Evolutionary conservation across 2,329 filamentous ascomycete species (phyloP).

Genomic region (Falciphora oryzae): DNA sequence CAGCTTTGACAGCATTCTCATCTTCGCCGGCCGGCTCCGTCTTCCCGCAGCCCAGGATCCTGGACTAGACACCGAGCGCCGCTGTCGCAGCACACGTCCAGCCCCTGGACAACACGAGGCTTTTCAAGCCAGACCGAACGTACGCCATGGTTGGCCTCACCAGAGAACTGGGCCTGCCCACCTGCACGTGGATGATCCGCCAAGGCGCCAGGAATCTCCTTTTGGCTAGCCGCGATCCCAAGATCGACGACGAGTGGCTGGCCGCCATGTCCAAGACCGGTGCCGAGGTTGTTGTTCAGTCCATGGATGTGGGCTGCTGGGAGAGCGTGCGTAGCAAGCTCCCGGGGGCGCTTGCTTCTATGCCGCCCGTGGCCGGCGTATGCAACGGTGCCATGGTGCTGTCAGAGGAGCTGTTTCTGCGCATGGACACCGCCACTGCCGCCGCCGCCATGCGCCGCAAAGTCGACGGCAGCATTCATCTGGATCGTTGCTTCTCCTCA

Average conservation of each 20-base stretch:
- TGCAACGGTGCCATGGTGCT: conserved; percentile 8
- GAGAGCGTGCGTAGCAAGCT: not conserved
- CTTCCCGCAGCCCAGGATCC: not conserved
- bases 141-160: conserved; percentile 28
- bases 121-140: conserved; percentile 15
- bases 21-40: not conserved
- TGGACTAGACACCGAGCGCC: not conserved
- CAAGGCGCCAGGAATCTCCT: conserved; percentile 29
- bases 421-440: conserved; percentile 3
- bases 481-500: not conserved
- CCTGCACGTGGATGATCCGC: conserved; percentile 30
- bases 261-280: conserved; percentile 14
- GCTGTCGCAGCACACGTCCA: not conserved
- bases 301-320: conserved; percentile 18
- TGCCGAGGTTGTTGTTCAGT: conserved; percentile 15
- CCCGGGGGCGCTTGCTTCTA: not conserved
- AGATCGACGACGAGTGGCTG: conserved; percentile 19
- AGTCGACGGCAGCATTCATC: not conserved
- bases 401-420: not conserved
- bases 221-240: conserved; percentile 31
- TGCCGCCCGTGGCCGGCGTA: conserved; percentile 4
- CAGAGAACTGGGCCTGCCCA: conserved; percentile 28
- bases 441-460: conserved; percentile 2
- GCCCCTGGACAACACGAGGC: not conserved
- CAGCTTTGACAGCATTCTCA: not conserved